A percentile compares a stretch with the other conserved stretches of the same genome.
These are phyloP conservation scores for Alternaria incomplexa DNA, from an alignment of 2,329 filamentous ascomycete species.

Conservation along the genomic window DNA sequence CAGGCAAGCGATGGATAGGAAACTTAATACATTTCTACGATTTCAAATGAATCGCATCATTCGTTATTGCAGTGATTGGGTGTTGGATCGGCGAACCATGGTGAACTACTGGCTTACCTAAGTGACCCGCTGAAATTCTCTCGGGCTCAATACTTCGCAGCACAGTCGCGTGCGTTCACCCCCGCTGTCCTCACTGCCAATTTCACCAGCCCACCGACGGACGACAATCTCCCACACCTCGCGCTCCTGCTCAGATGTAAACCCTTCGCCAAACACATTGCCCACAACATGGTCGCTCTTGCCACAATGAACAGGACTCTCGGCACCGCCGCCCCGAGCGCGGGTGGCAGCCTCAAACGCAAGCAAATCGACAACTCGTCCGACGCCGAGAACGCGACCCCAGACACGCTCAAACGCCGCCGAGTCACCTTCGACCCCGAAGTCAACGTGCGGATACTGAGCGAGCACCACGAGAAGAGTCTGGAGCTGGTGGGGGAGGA, in stretches of 20 bases:
- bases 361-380: slow-evolving; percentile 40
- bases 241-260: slow-evolving; percentile 37
- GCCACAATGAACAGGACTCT: slow-evolving; percentile 37
- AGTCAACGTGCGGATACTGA: slow-evolving; percentile 53
- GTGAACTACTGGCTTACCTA: slow-evolving; percentile 13
- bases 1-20: background rate
- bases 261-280: slow-evolving; percentile 9
- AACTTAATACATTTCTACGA: background rate
- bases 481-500: slow-evolving; percentile 66
- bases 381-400: slow-evolving; percentile 40
- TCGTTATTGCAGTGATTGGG: background rate
- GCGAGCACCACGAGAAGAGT: slow-evolving; percentile 59
- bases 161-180: slow-evolving; percentile 22
- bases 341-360: slow-evolving; percentile 47
- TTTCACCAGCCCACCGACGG: slow-evolving; percentile 14
- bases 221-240: background rate
- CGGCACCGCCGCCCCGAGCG: slow-evolving; percentile 37
- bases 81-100: background rate
- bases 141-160: slow-evolving; percentile 2
- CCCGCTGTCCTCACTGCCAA: slow-evolving; percentile 15
- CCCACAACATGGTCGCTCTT: slow-evolving; percentile 47
- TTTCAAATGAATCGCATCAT: background rate
- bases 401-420: slow-evolving; percentile 51
- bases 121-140: slow-evolving; percentile 20
- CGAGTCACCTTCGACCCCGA: slow-evolving; percentile 58